Evolutionary conservation across 495 filamentous ascomycete genomes (phyloP), one percentile per base, ranked within the genome.

Genomic region (Aspergillus cavernicola): DNA sequence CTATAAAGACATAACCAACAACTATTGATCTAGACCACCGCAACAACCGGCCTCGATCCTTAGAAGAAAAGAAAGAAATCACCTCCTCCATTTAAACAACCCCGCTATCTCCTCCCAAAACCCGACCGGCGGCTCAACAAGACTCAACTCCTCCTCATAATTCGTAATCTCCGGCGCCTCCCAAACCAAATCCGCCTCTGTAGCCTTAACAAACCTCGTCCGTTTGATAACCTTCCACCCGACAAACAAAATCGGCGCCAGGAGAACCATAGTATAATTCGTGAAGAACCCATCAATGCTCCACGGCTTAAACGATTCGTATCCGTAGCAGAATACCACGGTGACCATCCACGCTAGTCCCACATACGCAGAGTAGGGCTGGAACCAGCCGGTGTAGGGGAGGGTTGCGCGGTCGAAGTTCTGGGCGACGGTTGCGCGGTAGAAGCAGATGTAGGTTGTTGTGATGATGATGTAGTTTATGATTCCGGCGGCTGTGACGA

Each of bases 151-250:
- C 20, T 59, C 55, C 46, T 68, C 61, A 32, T 68, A 66, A 1
- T 31, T 40, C 23, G 60, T 58, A 48, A 68, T 63, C 19, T 54
- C 50, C 9, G 59, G 60, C 11, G 55, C 61, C 16, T 81, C 75
- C 79, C 82, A 84, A 2, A 77, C 62, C 7, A 85, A 67, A 62
- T 86, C 82, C 6, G 71, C 71, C 52, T 82, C 69, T 1, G 55
- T 43, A 1, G 82, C 61, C 9, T 59, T 56, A 0, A 83, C 65
- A 41, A 76, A 68, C 52, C 67, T 73, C 0, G 82, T 84, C 5
- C 71, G 65, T 49, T 77, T 75, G 62, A 75, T 24, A 4, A 83
- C 22, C 66, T 85, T 86, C 82, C 82, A 86, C 22, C 66, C 65
- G 6, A 56, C n/a, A 43, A 75, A 71, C 53, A 69, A 76, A 0